Percentiles rank a stretch among this genome's conserved stretches.
phyloP scores from a whole-genome alignment of 2,329 filamentous ascomycete species.

The Beauveria australis region DNA sequence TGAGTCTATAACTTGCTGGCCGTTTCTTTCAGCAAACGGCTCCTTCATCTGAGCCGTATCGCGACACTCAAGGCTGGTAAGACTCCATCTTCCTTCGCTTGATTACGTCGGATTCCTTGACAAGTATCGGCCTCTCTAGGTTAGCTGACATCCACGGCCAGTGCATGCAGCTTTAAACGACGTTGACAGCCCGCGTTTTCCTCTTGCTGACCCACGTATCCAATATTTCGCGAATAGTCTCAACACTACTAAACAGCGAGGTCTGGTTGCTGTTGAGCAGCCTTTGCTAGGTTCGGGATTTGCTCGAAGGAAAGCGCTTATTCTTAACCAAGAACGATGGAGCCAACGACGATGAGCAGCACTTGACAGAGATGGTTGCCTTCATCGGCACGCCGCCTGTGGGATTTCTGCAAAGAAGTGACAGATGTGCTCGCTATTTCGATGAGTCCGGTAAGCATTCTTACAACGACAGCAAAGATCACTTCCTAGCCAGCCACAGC shows the following conservation, averaged over 20 bases:
- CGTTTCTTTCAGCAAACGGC: conserved; percentile 1
- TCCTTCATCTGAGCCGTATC: conserved; percentile 6
- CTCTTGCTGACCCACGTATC: conserved; percentile 18
- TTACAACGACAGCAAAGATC: too few relatives aligned
- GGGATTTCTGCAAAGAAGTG: too few relatives aligned
- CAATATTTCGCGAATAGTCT: conserved; percentile 11
- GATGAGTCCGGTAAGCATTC: too few relatives aligned
- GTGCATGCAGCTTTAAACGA: not conserved
- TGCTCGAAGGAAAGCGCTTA: too few relatives aligned
- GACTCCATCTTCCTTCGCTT: not conserved
- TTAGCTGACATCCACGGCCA: conserved; percentile 15
- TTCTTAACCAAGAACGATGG: too few relatives aligned
- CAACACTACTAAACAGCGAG: conserved; percentile 13
- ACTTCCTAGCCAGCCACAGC: too few relatives aligned
- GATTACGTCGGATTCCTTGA: not conserved
- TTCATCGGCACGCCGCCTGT: too few relatives aligned
- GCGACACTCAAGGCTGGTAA: not conserved
- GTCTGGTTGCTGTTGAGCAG: too few relatives aligned
- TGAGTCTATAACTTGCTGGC: conserved; percentile 7
- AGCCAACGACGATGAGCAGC: too few relatives aligned
- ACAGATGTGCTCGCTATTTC: too few relatives aligned
- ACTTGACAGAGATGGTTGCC: too few relatives aligned
- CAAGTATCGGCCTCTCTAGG: conserved; percentile 7
- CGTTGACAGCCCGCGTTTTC: conserved; percentile 6
- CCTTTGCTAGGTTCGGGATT: too few relatives aligned